Evolutionary conservation across 345 rosid species (phyloP), one percentile per base, ranked within the genome.

Genomic region (Moringa oleifera): DNA sequence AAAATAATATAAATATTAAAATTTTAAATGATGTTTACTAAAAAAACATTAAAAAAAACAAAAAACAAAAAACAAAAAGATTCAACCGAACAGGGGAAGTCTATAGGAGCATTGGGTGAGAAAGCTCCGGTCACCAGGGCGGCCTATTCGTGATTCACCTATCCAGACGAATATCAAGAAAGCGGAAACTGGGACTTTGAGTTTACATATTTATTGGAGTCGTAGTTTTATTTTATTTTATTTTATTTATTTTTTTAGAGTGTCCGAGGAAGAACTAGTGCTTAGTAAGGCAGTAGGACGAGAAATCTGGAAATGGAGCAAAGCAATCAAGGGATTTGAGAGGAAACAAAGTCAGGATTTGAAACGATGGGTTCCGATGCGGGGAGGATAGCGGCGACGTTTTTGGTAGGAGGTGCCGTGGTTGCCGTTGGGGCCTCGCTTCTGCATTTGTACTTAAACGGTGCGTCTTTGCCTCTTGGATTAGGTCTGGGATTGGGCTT

Each of bases 391-490:
- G 67, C 79, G 53, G 73, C 78, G 25, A 69, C 78, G 52, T 73
- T 75, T 58, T 62, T 84, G 55, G 54, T 83, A 45, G 84, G 85
- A 23, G 94, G 86, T 37, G 83, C 76, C 23, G 82, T 70, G 25
- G 71, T 72, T 63, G 88, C 81, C 37, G 79, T 77, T 55, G 76
- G 83, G 79, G 64, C 62, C 20, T 69, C 78, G 10, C 58, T 74
- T 64, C 71, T 74, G 23, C 74, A 69, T 54, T 70, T 69, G 41
- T 74, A 64, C 61, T 67, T 74, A 12, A 69, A 69, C 57, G 78
- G 78, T n/a, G 78, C 69, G 62, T 70, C 70, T 61, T 64, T 73
- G 2, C 63, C 70, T 19, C 52, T 73, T 51, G 73, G 73, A 16
- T 59, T 70, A 69, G 74, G 78, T 24, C 33, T 58, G 53, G 82